Percentiles rank a stretch among this genome's conserved stretches.
These are phyloP conservation scores for Cryptosporidium sp. DNA, from an alignment of 169 alveolate species.

Conservation along the genomic window DNA sequence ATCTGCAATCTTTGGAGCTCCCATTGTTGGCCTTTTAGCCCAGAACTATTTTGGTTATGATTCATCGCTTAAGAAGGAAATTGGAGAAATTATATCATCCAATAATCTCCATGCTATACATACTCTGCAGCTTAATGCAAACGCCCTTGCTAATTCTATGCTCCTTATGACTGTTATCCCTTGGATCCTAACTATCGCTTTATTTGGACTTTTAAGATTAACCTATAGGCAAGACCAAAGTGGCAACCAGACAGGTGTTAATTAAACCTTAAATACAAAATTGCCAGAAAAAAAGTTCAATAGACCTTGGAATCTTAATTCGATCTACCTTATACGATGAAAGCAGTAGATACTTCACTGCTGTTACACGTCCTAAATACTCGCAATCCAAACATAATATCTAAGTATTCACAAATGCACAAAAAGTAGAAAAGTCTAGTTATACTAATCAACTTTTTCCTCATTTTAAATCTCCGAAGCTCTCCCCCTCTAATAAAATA, in stretches of 20 bases:
- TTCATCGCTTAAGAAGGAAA: constrained; percentile 49
- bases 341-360: background rate
- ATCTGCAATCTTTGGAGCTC: constrained; percentile 80
- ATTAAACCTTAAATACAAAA: background rate
- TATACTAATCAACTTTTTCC: background rate
- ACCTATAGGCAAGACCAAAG: constrained; percentile 36
- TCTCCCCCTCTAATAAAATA: background rate
- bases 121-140: constrained; percentile 26
- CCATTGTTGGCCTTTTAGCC: constrained; percentile 74
- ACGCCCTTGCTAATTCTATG: constrained; percentile 74
- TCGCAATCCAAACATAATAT: background rate
- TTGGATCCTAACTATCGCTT: constrained; percentile 52
- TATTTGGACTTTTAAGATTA: constrained; percentile 42
- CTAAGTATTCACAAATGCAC: background rate
- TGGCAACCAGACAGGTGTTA: background rate
- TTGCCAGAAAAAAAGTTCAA: no score
- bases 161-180: constrained; percentile 55
- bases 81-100: background rate
- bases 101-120: background rate
- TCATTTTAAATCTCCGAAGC: background rate
- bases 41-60: constrained; percentile 58
- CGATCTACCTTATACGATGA: background rate
- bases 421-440: background rate
- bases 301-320: no score
- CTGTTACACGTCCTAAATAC: background rate